Percentiles rank a stretch among this genome's conserved stretches.
Conservation (phyloP, 225 moss, liverwort and hornwort genomes). For the Lunularia cruciata region DNA sequence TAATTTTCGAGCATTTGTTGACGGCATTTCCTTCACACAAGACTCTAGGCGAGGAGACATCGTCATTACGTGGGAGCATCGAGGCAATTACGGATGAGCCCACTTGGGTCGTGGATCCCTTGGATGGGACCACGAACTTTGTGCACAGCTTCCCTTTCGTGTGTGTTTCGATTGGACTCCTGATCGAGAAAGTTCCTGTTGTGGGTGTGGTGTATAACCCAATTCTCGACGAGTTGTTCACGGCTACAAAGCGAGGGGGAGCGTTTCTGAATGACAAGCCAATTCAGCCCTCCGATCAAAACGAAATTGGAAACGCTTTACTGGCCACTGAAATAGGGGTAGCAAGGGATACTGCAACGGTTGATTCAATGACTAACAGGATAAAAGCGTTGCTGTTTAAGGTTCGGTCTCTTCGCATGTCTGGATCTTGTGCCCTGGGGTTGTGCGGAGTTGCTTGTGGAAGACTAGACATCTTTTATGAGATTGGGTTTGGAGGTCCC, state of each 20-base stretch:
- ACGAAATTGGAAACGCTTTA: neutral
- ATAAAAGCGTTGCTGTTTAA: conserved; percentile 68
- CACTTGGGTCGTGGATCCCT: conserved; percentile 91
- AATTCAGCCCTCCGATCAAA: conserved; percentile 22
- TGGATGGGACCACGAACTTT: conserved; percentile 96
- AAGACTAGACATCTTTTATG: conserved; percentile 86
- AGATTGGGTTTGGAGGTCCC: conserved; percentile 84
- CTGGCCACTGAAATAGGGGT: conserved; percentile 37
- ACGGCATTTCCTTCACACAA: conserved; percentile 65
- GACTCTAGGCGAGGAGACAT: conserved; percentile 80
- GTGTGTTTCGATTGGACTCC: conserved; percentile 84
- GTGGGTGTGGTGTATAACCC: conserved; percentile 86
- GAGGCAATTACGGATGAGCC: conserved; percentile 59
- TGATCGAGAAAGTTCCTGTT: conserved; percentile 61
- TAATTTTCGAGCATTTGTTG: conserved; percentile 64
- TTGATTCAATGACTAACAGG: conserved; percentile 61
- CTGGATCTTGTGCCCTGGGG: conserved; percentile 89
- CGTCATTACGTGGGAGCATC: conserved; percentile 44
- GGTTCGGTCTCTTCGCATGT: conserved; percentile 80
- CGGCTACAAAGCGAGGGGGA: conserved; percentile 67
- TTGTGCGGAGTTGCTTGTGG: conserved; percentile 87
- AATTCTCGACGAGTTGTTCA: conserved; percentile 76
- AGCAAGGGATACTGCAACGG: conserved; percentile 53
- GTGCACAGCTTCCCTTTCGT: conserved; percentile 90
- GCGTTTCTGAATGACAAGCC: conserved; percentile 69